Evolutionary conservation across 495 filamentous ascomycete species (phyloP).

Genomic region (Penicillium riverlandense): DNA sequence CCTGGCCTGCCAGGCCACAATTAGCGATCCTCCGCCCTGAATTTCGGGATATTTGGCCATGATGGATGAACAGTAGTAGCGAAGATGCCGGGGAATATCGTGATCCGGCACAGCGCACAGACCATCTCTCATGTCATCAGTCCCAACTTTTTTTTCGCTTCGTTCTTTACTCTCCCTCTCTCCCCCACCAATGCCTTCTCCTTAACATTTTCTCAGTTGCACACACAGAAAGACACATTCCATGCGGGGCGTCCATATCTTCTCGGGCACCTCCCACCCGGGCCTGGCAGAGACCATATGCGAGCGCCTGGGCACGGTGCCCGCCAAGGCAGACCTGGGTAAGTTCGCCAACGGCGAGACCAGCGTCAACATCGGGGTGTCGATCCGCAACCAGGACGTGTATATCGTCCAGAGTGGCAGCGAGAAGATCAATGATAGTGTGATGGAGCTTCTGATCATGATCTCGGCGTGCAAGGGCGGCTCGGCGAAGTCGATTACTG

Average conservation of each 20-base stretch:
- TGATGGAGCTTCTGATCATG: slow-evolving; percentile 98
- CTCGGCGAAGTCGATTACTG: slow-evolving; percentile 94
- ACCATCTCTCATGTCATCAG: background rate
- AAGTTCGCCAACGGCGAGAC: slow-evolving; percentile 92
- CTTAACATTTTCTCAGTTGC: slow-evolving; percentile 3
- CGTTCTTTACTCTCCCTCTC: slow-evolving; percentile 6
- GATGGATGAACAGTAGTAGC: slow-evolving; percentile 1
- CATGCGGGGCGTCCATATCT: slow-evolving; percentile 66
- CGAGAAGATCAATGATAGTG: slow-evolving; percentile 92
- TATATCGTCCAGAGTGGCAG: slow-evolving; percentile 98
- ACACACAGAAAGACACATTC: background rate
- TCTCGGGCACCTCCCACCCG: slow-evolving; percentile 65
- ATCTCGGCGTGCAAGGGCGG: slow-evolving; percentile 97
- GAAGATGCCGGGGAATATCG: background rate
- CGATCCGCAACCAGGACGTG: slow-evolving; percentile 95
- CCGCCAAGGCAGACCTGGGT: slow-evolving; percentile 55
- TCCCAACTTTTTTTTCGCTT: slow-evolving; percentile 13
- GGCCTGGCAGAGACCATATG: slow-evolving; percentile 64
- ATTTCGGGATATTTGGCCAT: slow-evolving; percentile 70
- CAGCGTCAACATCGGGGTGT: slow-evolving; percentile 85
- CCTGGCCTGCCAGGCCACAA: slow-evolving; percentile 89
- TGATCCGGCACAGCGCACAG: background rate
- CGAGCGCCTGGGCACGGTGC: slow-evolving; percentile 58
- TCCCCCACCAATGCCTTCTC: slow-evolving; percentile 11
- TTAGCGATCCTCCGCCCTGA: slow-evolving; percentile 83